Base-by-base conservation (phyloP, 108 stramenopile genomes). In the Parmales sp. region DNA sequence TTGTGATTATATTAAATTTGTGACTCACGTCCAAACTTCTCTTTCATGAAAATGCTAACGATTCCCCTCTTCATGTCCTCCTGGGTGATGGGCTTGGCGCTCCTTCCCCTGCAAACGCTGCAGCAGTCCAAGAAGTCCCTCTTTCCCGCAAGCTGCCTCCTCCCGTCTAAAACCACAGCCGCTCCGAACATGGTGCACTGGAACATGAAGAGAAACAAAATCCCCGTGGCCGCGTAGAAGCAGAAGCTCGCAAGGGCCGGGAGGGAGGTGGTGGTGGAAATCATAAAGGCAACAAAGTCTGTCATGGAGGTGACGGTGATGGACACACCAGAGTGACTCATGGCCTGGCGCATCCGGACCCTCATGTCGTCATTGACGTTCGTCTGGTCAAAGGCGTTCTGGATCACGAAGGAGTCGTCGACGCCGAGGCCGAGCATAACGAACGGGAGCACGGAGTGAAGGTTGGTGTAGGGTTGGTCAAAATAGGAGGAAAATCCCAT, bases 381-480 rank as follows among this genome's bases (percentile, higher is more conserved):
- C n/a, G 54, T 34, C 26, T 60, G 54, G 5, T 71, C 68, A 26
- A 69, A 77, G 1, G 66, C 31, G 49, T 77, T 74, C 65, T 63
- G 39, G 72, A 91, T 88, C 34, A 91, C 88, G 65, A 91, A 91
- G 16, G 74, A 74, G 70, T 91, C 90, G 74, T 91, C 90, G 13
- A 91, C 88, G 11, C 90, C 90, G 38, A 91, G 84, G 7, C 90
- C 90, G 16, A 91, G 74, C 0, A 91, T 74, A 37, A 91, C 83
- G 60, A 91, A 91, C 0, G 90, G 90, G 3, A 91, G 78, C 6
- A 89, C 71, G 29, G 76, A 76, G 69, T 91, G 88, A 0, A 91
- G 80, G 8, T 88, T 88, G 25, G 85, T 84, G 73, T 84, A 89
- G 64, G 85, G 70, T 39, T 86, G 72, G 1, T 86, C 90, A 39